Evolutionary conservation across 225 moss, liverwort and hornwort species (phyloP), one percentile per base, ranked within the genome.

Genomic region (Pleurozium schreberi): DNA sequence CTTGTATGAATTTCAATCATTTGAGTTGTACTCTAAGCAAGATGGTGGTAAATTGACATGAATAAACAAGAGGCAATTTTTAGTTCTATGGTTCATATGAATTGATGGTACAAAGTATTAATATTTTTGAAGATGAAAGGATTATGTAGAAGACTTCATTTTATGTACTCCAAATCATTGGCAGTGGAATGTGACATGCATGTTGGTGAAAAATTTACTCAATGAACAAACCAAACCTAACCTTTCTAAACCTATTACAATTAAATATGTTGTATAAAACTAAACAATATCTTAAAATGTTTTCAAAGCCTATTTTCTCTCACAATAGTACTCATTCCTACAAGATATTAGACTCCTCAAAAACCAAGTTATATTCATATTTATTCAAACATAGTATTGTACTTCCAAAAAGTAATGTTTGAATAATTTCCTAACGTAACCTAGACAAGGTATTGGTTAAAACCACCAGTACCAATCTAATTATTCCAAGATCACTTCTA

Each of bases 11-110:
- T 30, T 18, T 47, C 18, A 47, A 74, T 6, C 18, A 31, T 47
- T 31, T 3, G 2, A 74, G 31, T 11, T 17, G 18, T 11, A 47
- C 47, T 74, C 6, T 47, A 74, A 74, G 1, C 4, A 74, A 74
- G 11, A 47, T 74, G 31, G 18, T 75, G 18, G 20, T 20, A 38
- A 38, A 67, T 69, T 69, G 68, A 68, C n/a, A n/a, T 12, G n/a
- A n/a, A 0, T n/a, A 0, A 12, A 12, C 6, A 36, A 66, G 66
- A 22, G 11, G 23, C 12, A 68, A 1, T 68, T n/a, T 7, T 12
- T 12, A 67, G 21, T 67, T n/a, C 11, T 20, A 38, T 20, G 12
- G 12, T 8, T 70, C 26, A 70, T 70, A 13, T 68, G 68, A n/a
- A 68, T 70, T 8, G 42, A 40, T 25, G 25, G 25, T 69, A 31